Conservation (phyloP, 169 alveolate species). For the Plasmodium ovale region DNA sequence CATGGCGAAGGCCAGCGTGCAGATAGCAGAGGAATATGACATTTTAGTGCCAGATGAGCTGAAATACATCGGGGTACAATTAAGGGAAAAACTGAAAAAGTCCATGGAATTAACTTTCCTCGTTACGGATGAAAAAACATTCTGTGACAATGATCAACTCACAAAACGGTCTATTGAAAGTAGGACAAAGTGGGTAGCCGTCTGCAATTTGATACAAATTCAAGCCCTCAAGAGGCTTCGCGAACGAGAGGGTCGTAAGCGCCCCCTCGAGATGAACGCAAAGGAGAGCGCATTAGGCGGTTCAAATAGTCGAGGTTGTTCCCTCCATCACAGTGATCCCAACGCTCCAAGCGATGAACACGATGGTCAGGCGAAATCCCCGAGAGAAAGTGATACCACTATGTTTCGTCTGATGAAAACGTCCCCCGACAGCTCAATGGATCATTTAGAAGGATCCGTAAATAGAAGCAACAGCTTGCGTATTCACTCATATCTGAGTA, state of each 20-base stretch:
- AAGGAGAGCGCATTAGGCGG: not conserved
- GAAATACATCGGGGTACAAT: slow-evolving; percentile 66
- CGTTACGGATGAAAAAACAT: slow-evolving; percentile 79
- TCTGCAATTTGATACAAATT: slow-evolving; percentile 78
- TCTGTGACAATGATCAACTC: slow-evolving; percentile 81
- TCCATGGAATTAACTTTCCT: slow-evolving; percentile 77
- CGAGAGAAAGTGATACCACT: not conserved
- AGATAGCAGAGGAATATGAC: slow-evolving; percentile 83
- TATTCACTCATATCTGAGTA: slow-evolving; percentile 43
- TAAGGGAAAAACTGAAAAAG: slow-evolving; percentile 66
- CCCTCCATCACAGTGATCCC: not conserved
- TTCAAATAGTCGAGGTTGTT: too few species aligned
- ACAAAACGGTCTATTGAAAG: slow-evolving; percentile 77
- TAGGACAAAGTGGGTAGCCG: slow-evolving; percentile 78
- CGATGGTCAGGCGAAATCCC: not conserved
- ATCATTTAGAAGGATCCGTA: not conserved
- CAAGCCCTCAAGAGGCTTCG: slow-evolving; percentile 78
- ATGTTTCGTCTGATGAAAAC: not conserved
- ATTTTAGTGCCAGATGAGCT: slow-evolving; percentile 75
- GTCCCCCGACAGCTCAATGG: not conserved
- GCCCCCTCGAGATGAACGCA: not conserved
- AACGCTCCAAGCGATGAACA: not conserved
- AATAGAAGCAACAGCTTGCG: not conserved
- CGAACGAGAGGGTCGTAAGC: slow-evolving; percentile 2
- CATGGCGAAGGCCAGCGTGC: slow-evolving; percentile 81